Base-by-base conservation (phyloP, 352 stramenopile genomes). In the Globisporangium nunn region DNA sequence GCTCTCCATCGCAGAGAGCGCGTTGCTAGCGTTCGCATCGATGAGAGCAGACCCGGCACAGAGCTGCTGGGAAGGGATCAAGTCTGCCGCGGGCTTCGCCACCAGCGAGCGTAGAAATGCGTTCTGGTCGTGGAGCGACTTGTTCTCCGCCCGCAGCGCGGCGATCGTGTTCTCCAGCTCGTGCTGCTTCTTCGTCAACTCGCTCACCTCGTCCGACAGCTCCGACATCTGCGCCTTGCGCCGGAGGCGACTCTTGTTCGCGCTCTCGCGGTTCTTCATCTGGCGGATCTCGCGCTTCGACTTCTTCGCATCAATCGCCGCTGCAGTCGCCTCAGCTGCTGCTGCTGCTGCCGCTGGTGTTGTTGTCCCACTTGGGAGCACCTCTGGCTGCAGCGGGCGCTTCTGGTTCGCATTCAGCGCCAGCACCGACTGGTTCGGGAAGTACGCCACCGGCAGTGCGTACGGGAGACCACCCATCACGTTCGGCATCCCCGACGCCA, bases 211-310 rank as follows among this genome's bases (percentile, higher is more conserved):
- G 14, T 59, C 67, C 29, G 71, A 69, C 7, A 93, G 56, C 15
- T 84, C 81, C 15, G 64, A 64, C 39, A 93, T 68, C 64, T 88
- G 78, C 4, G 77, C 76, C 68, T 91, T 93, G 48, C 80, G 75
- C 5, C 78, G 77, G 49, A 88, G 49, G 28, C 82, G 80, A 44
- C 78, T 90, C 61, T 85, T 85, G 74, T 93, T 93, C 56, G 82
- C 82, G 54, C 82, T 93, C 56, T 93, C 82, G 43, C 82, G 74
- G 71, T 93, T 93, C 61, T 93, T 93, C 82, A 93, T 93, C 63
- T 91, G 75, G 2, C 82, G 80, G 50, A 91, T 89, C 61, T 89
- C 82, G 18, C 80, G 74, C 72, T 91, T 93, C 5, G 81, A 87
- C 29, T 87, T 87, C 57, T 88, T 52, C 6, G 50, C 56, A 44